Base-by-base conservation (phyloP, 495 filamentous ascomycete genomes). In the Aspergillus nidulans region DNA sequence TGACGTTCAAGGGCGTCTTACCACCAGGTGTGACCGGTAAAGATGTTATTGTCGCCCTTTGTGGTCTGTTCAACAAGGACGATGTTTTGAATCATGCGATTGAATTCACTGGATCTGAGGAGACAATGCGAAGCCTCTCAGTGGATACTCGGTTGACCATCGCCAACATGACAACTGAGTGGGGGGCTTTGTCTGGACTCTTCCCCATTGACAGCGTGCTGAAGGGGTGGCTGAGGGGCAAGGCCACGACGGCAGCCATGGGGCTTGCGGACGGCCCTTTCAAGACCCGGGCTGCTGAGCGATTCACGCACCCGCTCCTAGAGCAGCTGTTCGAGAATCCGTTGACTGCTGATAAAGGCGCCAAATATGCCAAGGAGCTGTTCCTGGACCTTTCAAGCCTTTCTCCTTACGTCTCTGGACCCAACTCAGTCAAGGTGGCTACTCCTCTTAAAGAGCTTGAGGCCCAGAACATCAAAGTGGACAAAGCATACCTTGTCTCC, bases 91-190 rank as follows among this genome's bases (percentile, higher is more conserved):
- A 97, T 69, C 91, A 96, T 71, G 85, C 85, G 9, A 86, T 97
- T 59, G 92, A 97, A 68, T 96, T 97, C 63, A 84, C 82, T 6
- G 92, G 91, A 0, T 82, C 86, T 0, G 82, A 87, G 58, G 78
- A 90, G 60, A 95, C 92, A 0, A 78, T 97, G 76, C 47, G 68
- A 15, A 92, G 83, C 63, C 69, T 97, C 25, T 72, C 84, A 0
- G 74, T 97, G 5, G 90, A 95, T 63, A 81, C 88, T 66, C 78
- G 92, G 12, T 68, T 97, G 21, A 83, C 90, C 0, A 95, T 97
- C 64, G 83, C 86, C 40, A 97, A 97, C 71, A 97, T 97, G 94
- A 89, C 91, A 0, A 95, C 88, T 0, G 94, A 98, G 67, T 97
- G 92, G 92, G 91, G 90, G 38, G 92, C 91, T 0, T 73, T 95